Evolutionary conservation across 2,329 filamentous ascomycete species (phyloP).

Genomic region (Aspergillus brunneoviolaceus): DNA sequence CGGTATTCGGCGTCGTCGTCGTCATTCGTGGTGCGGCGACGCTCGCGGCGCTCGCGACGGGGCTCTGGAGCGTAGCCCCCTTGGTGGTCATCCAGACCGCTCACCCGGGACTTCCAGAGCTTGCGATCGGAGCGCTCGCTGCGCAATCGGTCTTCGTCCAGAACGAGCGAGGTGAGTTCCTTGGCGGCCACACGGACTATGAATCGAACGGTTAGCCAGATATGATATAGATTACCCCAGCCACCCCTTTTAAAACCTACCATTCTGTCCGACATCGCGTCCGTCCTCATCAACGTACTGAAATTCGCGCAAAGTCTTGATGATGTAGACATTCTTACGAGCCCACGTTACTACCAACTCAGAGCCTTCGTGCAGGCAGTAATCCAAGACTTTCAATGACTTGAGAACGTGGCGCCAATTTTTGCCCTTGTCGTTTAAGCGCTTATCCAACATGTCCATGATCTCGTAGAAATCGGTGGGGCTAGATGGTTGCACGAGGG

Average conservation of each 20-base stretch:
- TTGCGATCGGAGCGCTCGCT: conserved; percentile 88
- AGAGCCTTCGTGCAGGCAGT: conserved; percentile 95
- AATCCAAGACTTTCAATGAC: conserved; percentile 95
- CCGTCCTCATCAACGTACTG: conserved; percentile 95
- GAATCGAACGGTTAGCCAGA: conserved; percentile 9
- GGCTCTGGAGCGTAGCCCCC: conserved; percentile 43
- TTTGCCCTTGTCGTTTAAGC: conserved; percentile 98
- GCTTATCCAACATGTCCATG: conserved; percentile 99
- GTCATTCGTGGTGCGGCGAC: conserved; percentile 57
- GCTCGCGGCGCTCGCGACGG: conserved; percentile 48
- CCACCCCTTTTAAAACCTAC: conserved; percentile 53
- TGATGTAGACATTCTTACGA: conserved; percentile 96
- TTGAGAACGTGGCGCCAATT: conserved; percentile 99
- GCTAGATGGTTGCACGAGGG: conserved; percentile 48
- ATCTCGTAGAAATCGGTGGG: conserved; percentile 98
- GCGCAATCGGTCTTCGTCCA: conserved; percentile 90
- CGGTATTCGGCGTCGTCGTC: conserved; percentile 90
- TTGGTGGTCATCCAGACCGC: conserved; percentile 75
- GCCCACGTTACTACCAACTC: conserved; percentile 97
- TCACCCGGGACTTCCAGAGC: conserved; percentile 95
- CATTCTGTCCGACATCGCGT: conserved; percentile 92
- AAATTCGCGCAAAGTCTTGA: conserved; percentile 97
- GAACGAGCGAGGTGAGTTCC: conserved; percentile 85
- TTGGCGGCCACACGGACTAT: conserved; percentile 92
- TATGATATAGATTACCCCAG: neutral